phyloP scores from a whole-genome alignment of 345 rosid genomes.

The Heritiera fomes region DNA sequence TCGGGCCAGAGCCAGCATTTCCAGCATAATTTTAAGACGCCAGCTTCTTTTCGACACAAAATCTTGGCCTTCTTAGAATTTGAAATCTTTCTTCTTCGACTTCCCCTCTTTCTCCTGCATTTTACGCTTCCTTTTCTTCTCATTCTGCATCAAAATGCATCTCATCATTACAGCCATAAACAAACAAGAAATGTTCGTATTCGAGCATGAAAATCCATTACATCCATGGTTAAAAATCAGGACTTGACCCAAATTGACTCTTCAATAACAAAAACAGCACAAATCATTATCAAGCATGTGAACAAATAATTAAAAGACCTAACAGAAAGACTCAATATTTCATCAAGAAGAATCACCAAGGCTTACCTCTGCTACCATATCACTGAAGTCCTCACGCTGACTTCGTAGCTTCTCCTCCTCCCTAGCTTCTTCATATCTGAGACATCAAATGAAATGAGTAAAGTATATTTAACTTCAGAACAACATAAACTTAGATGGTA shows the following conservation, averaged over 20 bases:
- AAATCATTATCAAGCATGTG: not conserved
- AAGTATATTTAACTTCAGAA: not conserved
- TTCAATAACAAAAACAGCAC: no score
- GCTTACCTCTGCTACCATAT: constrained; percentile 97
- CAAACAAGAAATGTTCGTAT: not conserved
- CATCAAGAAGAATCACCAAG: not conserved
- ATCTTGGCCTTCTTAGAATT: constrained; percentile 43
- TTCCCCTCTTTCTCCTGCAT: constrained; percentile 94
- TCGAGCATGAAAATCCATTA: not conserved
- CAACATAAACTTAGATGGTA: not conserved
- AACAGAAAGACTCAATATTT: not conserved
- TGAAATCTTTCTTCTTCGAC: constrained; percentile 92
- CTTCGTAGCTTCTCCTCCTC: constrained; percentile 92
- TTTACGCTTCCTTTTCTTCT: constrained; percentile 90
- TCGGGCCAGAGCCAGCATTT: not conserved
- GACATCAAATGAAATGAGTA: constrained; percentile 13
- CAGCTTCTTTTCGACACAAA: not conserved
- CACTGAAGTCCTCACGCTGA: constrained; percentile 92
- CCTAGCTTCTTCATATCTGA: constrained; percentile 96
- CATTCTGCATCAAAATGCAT: constrained; percentile 58
- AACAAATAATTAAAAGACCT: not conserved
- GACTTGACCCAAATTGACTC: not conserved
- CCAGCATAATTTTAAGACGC: no score
- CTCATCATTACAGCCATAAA: not conserved
- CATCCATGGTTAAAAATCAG: not conserved